Base-by-base conservation (phyloP, 768 basidiomycete genomes). In the Boletellus ananiceps region DNA sequence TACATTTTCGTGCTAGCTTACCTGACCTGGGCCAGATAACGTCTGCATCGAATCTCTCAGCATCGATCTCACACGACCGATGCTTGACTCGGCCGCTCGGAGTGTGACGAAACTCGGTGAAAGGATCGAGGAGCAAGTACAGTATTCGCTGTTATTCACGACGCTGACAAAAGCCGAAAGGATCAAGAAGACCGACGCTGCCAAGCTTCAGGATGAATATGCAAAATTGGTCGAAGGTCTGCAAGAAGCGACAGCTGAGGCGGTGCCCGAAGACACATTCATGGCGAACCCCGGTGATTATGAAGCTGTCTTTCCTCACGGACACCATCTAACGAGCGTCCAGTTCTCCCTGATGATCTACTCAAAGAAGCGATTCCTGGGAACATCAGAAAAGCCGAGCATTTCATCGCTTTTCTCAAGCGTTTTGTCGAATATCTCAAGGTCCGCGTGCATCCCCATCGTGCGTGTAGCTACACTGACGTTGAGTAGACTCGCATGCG, bases 361-460 rank as follows among this genome's bases (percentile, higher is more conserved):
- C 74, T 99, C 40, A 86, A 84, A 45, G 96, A 99, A 71, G 95
- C 96, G 6, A 80, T 99, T 42, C 96, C 96, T 29, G 96, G 96
- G 11, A 99, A 99, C 61, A 99, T 99, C 51, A 80, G 96, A 40
- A 96, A 98, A 67, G 96, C 96, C 0, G 96, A 99, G 63, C 96
- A 99, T 70, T 99, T 99, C 60, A 92, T 97, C 14, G 95, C 96
- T 0, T 99, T 99, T 71, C 70, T 99, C 53, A 97, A 95, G 69
- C 84, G 96, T 46, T 96, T 99, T 62, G 93, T 99, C 21, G 96
- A 99, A 71, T 99, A 99, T 68, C 79, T 99, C 45, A 99, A 98
- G 80, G 95, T 93, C 44, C 18, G 44, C 31, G 40, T 34, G 32
- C 18, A 32, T 6, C 7, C 15, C 19, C 32, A 31, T 40, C 15